Evolutionary conservation across 495 filamentous ascomycete species (phyloP), one percentile per base, ranked within the genome.

Genomic region (Lentithecium fluviatile): DNA sequence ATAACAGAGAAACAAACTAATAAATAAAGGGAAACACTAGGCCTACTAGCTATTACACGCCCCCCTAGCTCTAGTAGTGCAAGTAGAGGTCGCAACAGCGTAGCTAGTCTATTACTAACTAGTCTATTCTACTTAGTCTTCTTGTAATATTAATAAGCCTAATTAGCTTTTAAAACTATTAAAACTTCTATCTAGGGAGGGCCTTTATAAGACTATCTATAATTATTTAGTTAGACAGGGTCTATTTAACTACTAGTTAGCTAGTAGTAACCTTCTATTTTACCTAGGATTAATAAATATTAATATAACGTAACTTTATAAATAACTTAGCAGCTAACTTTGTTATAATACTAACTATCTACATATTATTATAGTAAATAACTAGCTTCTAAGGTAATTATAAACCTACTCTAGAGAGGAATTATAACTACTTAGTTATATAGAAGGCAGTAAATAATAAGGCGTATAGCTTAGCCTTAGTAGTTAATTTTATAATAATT

Each of bases 231-330:
- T 4, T 43, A 43, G 40, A 6, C 2, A 23, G 26, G 21, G 5
- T 25, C 15, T n/a, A 32, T 25, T n/a, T 15, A 15, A n/a, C 21
- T 6, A 50, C 21, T 15, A 25, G 3, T 25, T n/a, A n/a, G n/a
- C n/a, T n/a, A n/a, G n/a, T n/a, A n/a, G n/a, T n/a, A n/a, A 2
- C 13, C 10, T 25, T 23, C 12, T 25, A 50, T 10, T 32, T 11
- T 50, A 25, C 21, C n/a, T 50, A 50, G 3, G 11, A 6, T 8
- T 50, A 50, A 21, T 50, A 32, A n/a, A 50, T 32, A 32, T 50
- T n/a, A 11, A 50, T 50, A 50, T 50, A 50, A 4, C 21, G 3
- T 5, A 50, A n/a, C 15, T 24, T 50, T 4, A 15, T 7, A 6
- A 6, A 25, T 4, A 50, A 10, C 29, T 32, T 32, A 4, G 3